A percentile compares a stretch with the other conserved stretches of the same genome.
Evolutionary conservation across 805 yeast species (phyloP).

Genomic region (Candida taoyuanica): DNA sequence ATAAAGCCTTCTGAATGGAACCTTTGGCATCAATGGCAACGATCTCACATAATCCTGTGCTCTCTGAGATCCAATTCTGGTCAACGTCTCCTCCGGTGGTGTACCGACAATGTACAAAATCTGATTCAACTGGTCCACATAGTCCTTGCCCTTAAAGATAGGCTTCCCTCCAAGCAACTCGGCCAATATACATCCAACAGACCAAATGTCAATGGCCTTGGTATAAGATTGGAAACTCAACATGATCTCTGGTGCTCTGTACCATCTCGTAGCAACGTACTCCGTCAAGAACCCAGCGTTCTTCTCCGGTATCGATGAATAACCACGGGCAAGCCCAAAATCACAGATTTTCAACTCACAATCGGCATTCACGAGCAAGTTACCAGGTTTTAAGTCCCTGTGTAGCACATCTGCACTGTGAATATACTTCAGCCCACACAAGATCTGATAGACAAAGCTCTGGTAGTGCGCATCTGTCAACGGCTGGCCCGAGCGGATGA

Average conservation of each 20-base stretch:
- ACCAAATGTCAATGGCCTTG: constrained; percentile 96
- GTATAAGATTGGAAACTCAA: constrained; percentile 90
- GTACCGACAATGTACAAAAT: constrained; percentile 88
- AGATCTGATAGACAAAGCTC: constrained; percentile 83
- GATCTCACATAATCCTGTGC: constrained; percentile 91
- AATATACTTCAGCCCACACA: constrained; percentile 85
- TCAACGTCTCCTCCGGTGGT: constrained; percentile 68
- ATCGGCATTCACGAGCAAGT: constrained; percentile 88
- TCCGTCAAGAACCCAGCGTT: constrained; percentile 95
- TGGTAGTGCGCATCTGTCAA: constrained; percentile 94
- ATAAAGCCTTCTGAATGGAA: constrained; percentile 65
- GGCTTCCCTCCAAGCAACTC: constrained; percentile 90
- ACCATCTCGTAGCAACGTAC: constrained; percentile 98
- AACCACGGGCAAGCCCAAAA: constrained; percentile 93
- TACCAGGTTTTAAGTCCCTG: constrained; percentile 93
- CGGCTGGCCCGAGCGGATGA: constrained; percentile 89
- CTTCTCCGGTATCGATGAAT: constrained; percentile 72
- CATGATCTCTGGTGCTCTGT: constrained; percentile 97
- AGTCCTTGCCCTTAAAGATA: constrained; percentile 90
- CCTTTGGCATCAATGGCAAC: constrained; percentile 74
- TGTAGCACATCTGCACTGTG: constrained; percentile 93
- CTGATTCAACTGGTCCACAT: constrained; percentile 90
- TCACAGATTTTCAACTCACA: constrained; percentile 96
- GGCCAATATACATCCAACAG: constrained; percentile 95
- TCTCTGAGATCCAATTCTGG: constrained; percentile 73